Evolutionary conservation across 495 filamentous ascomycete species (phyloP), one percentile per base, ranked within the genome.

Genomic region (Trichoderma virens): DNA sequence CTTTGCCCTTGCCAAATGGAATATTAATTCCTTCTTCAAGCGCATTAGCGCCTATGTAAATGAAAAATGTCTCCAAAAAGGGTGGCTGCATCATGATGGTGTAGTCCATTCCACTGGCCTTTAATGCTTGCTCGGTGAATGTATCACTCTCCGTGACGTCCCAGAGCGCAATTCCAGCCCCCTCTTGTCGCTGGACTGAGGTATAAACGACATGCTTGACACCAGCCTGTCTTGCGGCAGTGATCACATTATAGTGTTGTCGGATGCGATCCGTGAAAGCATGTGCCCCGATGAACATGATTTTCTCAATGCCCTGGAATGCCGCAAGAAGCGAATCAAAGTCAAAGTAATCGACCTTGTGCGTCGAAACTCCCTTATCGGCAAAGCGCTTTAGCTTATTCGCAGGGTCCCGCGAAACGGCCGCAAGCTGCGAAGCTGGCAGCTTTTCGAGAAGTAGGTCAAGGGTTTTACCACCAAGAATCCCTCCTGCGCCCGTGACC

Each of bases 121-220:
- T 16, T n/a, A 51, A 20, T 7, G 45, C 45, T n/a, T 51, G 45
- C 20, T 51, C 45, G n/a, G 45, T 51, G 20, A 51, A 51, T 0
- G 45, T 51, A 20, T 51, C 45, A 20, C 45, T 51, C 45, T 51
- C 45, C 14, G 45, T 51, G n/a, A 51, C 8, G 45, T 51, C 45
- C 45, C 45, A 51, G 18, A 51, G 45, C 45, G n/a, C 20, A 7
- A 51, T n/a, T 16, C 45, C 45, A 1, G 45, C n/a, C 7, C 45
- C 45, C 45, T 51, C 45, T 20, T n/a, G 45, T 16, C 45, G 45
- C 45, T 51, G 45, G 45, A 51, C n/a, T n/a, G 45, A 51, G 45
- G 45, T 51, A 5, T 51, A 51, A 0, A 51, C 45, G 45, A 51
- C 45, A 8, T 51, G 45, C 45, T 51, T 51, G 16, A 51, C 45